Base-by-base conservation (phyloP, 257 asterid species). In the Leonotis leonurus region DNA sequence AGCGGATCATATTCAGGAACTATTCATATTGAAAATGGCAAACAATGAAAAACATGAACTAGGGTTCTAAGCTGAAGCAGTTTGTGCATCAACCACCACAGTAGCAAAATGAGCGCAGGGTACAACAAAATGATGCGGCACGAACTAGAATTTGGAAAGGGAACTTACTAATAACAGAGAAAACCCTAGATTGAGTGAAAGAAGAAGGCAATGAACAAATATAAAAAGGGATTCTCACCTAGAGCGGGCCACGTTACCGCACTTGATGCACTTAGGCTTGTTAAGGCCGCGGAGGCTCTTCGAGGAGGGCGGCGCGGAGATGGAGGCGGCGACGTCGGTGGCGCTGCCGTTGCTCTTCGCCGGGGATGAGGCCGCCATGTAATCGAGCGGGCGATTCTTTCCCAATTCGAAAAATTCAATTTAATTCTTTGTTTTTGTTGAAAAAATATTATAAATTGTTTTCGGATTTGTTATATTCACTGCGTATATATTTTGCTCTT, bases 241-340 rank as follows among this genome's bases (percentile, higher is more conserved):
- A 66, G 99, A 89, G 55, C 97, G 99, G 65, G 99, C 97, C 66
- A 92, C 96, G 77, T 92, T 92, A 59, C 95, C 97, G 70, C 97
- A 93, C 84, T 85, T 83, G 70, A 89, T 93, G 83, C 99, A 93
- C 85, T 87, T 93, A 7, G 99, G 99, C 63, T 93, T 93, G 76
- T 89, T 93, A 70, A 89, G 96, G 21, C 99, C 96, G 32, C 99
- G 96, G 22, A 65, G 89, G 71, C 83, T 83, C 77, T 77, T 78
- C 35, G 84, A 75, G 61, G 73, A 63, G 53, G 74, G 46, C 35
- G 79, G 68, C 3, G 76, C 58, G 46, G 73, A 25, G 60, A 70
- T n/a, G 65, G 69, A 51, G 60, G 71, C 16, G 67, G 69, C 56
- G 43, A 68, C 24, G 57, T 64, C 64, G 62, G 77, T 20, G 60